These are phyloP conservation scores for Lecanosticta acicola DNA, from an alignment of 2,329 filamentous ascomycete species.

Conservation along the genomic window DNA sequence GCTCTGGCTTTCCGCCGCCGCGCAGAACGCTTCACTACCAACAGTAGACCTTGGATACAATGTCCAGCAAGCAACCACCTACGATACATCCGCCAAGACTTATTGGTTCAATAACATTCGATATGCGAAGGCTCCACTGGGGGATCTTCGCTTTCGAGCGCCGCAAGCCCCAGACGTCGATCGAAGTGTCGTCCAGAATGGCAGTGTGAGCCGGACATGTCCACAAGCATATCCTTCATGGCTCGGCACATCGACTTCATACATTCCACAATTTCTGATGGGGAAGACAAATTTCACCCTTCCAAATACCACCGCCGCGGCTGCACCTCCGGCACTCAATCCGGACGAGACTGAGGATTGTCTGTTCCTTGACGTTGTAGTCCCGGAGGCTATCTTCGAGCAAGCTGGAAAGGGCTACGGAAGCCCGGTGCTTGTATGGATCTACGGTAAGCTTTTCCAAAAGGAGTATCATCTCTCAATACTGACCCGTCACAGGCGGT, in stretches of 20 bases:
- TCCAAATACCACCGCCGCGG: neutral
- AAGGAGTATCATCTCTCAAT: too few relatives aligned
- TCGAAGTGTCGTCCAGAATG: constrained; percentile 42
- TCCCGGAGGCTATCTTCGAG: constrained; percentile 33
- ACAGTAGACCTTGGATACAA: constrained; percentile 2
- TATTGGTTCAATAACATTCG: constrained; percentile 3
- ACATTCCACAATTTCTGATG: neutral
- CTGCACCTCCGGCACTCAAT: constrained; percentile 1
- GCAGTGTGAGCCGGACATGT: constrained; percentile 36
- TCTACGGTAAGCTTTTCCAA: too few relatives aligned
- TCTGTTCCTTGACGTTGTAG: constrained; percentile 37
- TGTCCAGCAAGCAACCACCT: constrained; percentile 2
- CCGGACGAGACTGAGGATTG: constrained; percentile 34
- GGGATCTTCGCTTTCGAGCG: constrained; percentile 27
- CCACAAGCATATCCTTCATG: constrained; percentile 1
- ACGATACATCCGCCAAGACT: neutral
- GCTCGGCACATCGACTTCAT: neutral
- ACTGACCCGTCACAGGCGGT: too few relatives aligned
- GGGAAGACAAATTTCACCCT: constrained; percentile 1
- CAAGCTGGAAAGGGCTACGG: constrained; percentile 16
- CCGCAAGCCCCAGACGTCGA: constrained; percentile 39
- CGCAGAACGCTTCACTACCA: neutral
- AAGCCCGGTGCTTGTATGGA: constrained; percentile 38
- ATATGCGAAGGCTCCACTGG: neutral
- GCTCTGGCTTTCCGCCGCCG: too few relatives aligned